These are phyloP conservation scores for Eutrema heterophyllum DNA, from an alignment of 345 rosid species.

Conservation along the genomic window DNA sequence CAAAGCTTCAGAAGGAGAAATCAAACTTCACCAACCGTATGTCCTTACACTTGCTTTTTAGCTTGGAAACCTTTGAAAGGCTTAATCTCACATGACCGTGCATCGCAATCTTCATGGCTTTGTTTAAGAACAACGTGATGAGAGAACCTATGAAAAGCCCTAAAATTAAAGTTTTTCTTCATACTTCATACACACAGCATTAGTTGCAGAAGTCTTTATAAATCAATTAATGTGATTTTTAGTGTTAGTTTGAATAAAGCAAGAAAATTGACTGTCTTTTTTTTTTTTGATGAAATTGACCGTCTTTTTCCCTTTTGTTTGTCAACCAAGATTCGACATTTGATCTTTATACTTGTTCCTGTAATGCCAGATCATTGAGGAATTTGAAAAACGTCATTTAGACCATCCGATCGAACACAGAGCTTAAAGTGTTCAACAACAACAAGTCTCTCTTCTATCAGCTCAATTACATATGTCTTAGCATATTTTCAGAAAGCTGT, in stretches of 20 bases:
- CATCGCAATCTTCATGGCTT: conserved; percentile 61
- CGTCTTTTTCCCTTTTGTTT: neutral
- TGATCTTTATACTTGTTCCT: neutral
- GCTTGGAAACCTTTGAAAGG: conserved; percentile 81
- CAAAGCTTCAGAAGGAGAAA: neutral
- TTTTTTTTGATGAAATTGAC: too few relatives aligned
- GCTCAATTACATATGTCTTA: neutral
- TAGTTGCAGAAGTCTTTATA: too few relatives aligned
- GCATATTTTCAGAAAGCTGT: conserved; percentile 1
- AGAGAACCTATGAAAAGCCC: too few relatives aligned
- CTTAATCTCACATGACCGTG: conserved; percentile 54
- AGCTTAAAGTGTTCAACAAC: neutral
- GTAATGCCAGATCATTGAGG: neutral
- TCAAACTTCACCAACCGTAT: conserved; percentile 43
- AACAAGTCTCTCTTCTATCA: too few relatives aligned
- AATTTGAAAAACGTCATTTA: neutral
- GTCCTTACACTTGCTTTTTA: conserved; percentile 87
- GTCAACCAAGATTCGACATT: neutral
- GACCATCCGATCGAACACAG: neutral
- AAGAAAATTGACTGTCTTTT: neutral
- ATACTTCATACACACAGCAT: too few relatives aligned
- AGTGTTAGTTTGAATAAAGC: neutral
- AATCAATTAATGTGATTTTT: neutral
- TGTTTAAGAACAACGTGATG: too few relatives aligned
- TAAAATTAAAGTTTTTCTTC: too few relatives aligned